Percentiles rank a stretch among this genome's conserved stretches.
Conservation (phyloP, 192 early-diverging fungal genomes). For the Backusella psychrophila region DNA sequence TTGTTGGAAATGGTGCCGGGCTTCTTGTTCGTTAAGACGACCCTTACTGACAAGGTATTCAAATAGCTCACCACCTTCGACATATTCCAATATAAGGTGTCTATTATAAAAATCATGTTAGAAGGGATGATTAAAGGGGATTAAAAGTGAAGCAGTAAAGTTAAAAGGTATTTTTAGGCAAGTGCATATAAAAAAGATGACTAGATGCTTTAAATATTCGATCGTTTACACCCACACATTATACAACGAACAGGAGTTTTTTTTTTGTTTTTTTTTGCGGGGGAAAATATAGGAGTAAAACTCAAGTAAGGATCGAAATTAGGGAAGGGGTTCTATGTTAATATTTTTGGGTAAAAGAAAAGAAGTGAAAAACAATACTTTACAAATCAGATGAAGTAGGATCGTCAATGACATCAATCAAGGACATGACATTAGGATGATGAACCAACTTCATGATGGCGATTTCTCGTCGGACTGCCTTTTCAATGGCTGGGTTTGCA, state of each 20-base stretch:
- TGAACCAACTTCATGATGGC: conserved; percentile 52
- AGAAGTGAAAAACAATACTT: conserved; percentile 4
- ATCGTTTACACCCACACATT: background rate
- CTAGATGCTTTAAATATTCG: conserved; percentile 4
- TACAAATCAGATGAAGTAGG: conserved; percentile 29
- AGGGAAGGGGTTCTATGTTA: background rate
- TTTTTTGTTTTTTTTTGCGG: background rate
- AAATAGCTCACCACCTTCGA: conserved; percentile 73
- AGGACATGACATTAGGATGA: conserved; percentile 50
- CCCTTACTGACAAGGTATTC: conserved; percentile 67
- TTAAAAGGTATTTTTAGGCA: background rate
- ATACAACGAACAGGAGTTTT: background rate
- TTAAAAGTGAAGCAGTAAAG: background rate
- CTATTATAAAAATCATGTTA: conserved; percentile 28
- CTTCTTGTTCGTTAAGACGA: conserved; percentile 56
- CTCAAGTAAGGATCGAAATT: conserved; percentile 6
- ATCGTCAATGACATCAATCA: conserved; percentile 46
- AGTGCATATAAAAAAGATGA: conserved; percentile 5
- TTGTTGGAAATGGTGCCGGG: conserved; percentile 69
- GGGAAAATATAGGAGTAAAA: background rate
- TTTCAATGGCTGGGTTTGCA: conserved; percentile 47
- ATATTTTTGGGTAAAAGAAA: background rate
- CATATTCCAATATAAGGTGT: conserved; percentile 64
- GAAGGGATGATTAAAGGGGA: background rate
- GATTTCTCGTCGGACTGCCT: conserved; percentile 51